phyloP scores from a whole-genome alignment of 2,329 filamentous ascomycete species.

The Berkeleyomyces basicola region DNA sequence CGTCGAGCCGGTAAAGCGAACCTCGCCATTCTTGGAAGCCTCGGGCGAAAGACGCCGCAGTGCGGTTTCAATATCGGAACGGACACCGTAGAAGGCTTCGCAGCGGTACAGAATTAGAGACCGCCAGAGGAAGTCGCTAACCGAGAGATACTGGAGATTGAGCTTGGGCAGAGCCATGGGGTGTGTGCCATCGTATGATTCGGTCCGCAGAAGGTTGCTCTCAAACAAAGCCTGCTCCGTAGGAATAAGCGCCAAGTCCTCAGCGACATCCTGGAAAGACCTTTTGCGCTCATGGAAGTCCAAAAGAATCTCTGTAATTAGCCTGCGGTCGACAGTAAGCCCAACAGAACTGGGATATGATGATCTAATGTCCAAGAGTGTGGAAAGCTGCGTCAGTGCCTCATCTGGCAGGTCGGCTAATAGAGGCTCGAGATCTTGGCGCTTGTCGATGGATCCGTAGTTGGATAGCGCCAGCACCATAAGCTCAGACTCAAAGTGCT shows the following conservation, averaged over 20 bases:
- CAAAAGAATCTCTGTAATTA: constrained; percentile 56
- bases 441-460: constrained; percentile 70
- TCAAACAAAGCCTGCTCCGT: constrained; percentile 76
- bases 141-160: constrained; percentile 86
- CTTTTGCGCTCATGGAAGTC: constrained; percentile 59
- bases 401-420: constrained; percentile 55
- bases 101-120: constrained; percentile 77
- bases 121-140: constrained; percentile 94
- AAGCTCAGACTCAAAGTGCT: constrained; percentile 74
- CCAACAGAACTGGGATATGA: constrained; percentile 59
- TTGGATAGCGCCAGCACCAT: constrained; percentile 87
- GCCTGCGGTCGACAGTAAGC: constrained; percentile 44
- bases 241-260: constrained; percentile 58
- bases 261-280: constrained; percentile 67
- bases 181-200: constrained; percentile 70
- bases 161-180: constrained; percentile 86
- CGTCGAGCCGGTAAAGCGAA: constrained; percentile 66
- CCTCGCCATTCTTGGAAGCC: constrained; percentile 44
- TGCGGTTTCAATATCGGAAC: constrained; percentile 74
- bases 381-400: constrained; percentile 55
- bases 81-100: constrained; percentile 85
- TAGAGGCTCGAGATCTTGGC: constrained; percentile 61
- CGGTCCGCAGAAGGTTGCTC: constrained; percentile 58
- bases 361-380: constrained; percentile 59
- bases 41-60: constrained; percentile 65